Conservation (phyloP, 2,329 filamentous ascomycete genomes). For the Clarireedia paspali region DNA sequence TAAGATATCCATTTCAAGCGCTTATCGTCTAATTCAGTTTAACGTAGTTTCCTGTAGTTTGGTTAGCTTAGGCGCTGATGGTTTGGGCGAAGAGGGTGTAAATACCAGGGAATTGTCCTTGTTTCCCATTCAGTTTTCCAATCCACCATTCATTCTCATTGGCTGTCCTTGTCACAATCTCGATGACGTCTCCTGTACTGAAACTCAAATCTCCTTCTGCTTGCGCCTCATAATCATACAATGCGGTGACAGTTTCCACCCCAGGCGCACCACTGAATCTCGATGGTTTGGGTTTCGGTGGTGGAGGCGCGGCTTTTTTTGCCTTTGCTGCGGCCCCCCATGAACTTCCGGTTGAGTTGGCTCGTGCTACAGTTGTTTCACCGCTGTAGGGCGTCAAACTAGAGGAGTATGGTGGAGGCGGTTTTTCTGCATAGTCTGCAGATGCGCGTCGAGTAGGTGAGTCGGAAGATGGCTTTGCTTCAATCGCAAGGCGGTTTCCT, state of each 20-base stretch:
- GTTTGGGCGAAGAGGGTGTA: not conserved
- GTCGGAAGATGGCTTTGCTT: conserved; percentile 13
- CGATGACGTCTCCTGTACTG: conserved; percentile 78
- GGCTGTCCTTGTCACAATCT: conserved; percentile 73
- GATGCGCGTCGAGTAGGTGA: conserved; percentile 31
- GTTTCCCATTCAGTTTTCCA: conserved; percentile 68
- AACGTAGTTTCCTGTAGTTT: conserved; percentile 42
- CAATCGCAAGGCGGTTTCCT: conserved; percentile 17
- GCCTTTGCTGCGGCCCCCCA: conserved; percentile 54
- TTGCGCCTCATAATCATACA: conserved; percentile 96
- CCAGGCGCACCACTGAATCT: conserved; percentile 57
- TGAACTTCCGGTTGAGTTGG: conserved; percentile 35
- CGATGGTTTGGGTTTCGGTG: conserved; percentile 75
- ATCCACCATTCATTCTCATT: conserved; percentile 98
- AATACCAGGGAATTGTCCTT: conserved; percentile 92
- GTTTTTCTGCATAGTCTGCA: conserved; percentile 42
- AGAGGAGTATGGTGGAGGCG: conserved; percentile 63
- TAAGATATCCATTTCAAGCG: not conserved
- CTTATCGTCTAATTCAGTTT: conserved; percentile 29
- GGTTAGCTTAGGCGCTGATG: conserved; percentile 10
- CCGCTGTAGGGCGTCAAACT: conserved; percentile 18
- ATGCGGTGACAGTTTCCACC: conserved; percentile 74
- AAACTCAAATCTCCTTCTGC: conserved; percentile 93
- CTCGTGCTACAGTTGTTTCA: conserved; percentile 30
- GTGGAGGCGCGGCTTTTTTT: conserved; percentile 57